Evolutionary conservation across 225 moss, liverwort and hornwort genomes (phyloP).

Genomic region (Straminergon stramineum): DNA sequence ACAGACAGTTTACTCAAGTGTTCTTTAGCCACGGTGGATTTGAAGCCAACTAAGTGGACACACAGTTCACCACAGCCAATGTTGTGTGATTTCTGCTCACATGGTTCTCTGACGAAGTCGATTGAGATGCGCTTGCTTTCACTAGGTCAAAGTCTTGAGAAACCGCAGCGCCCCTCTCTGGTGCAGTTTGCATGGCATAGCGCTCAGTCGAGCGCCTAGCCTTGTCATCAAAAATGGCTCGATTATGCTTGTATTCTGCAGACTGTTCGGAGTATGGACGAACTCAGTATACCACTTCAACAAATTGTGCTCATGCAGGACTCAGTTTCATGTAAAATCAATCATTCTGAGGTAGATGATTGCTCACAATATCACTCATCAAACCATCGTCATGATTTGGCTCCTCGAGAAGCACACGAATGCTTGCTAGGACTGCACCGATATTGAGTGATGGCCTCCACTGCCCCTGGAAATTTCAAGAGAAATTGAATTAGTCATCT

Average conservation of each 20-base stretch:
- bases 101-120: constrained; percentile 5
- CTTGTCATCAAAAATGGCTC: constrained; percentile 58
- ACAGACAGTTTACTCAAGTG: background rate
- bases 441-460: constrained; percentile 89
- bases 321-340: background rate
- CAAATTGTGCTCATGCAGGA: background rate
- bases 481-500: background rate
- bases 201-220: constrained; percentile 65
- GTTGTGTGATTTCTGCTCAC: background rate
- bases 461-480: constrained; percentile 46
- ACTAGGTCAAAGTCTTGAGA: background rate
- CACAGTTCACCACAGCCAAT: background rate
- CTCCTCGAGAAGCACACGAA: constrained; percentile 75
- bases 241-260: constrained; percentile 78
- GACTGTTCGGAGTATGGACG: constrained; percentile 31
- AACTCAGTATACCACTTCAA: background rate
- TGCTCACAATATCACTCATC: constrained; percentile 89
- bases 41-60: background rate
- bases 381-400: constrained; percentile 89
- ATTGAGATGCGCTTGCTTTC: background rate
- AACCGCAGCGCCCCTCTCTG: background rate
- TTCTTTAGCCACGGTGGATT: background rate
- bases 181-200: constrained; percentile 40
- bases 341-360: background rate
- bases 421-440: constrained; percentile 70